Evolutionary conservation across 208 protist genomes (phyloP).

Genomic region (Trypanosoma caninum): DNA sequence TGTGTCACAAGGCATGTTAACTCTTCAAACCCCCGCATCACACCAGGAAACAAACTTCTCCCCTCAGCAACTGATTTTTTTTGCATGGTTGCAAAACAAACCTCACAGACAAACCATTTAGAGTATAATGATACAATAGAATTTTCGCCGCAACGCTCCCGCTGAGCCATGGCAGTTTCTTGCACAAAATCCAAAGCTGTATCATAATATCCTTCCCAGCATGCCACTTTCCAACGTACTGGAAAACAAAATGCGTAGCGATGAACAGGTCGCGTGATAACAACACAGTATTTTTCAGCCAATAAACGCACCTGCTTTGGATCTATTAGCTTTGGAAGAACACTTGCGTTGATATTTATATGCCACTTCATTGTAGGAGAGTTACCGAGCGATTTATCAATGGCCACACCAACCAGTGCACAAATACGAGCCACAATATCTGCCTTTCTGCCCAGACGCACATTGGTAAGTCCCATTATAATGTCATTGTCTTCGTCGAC

Average conservation of each 20-base stretch:
- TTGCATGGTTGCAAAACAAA: conserved; percentile 48
- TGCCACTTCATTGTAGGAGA: conserved; percentile 24
- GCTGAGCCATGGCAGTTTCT: conserved; percentile 36
- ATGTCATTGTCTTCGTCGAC: conserved; percentile 61
- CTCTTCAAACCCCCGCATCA: conserved; percentile 45
- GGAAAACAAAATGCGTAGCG: conserved; percentile 75
- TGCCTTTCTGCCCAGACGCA: conserved; percentile 35
- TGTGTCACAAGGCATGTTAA: conserved; percentile 58
- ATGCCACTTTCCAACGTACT: conserved; percentile 58
- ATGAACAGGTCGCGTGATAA: conserved; percentile 47
- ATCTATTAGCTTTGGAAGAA: conserved; percentile 30
- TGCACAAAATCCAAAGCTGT: conserved; percentile 45
- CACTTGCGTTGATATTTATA: conserved; percentile 23
- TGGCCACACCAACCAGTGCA: conserved; percentile 25
- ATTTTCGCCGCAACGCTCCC: conserved; percentile 16
- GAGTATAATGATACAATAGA: conserved; percentile 38
- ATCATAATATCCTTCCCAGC: conserved; percentile 54
- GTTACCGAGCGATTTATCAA: conserved; percentile 12
- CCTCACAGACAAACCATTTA: conserved; percentile 42
- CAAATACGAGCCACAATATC: conserved; percentile 45
- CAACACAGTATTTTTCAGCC: conserved; percentile 36
- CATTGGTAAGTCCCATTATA: conserved; percentile 34
- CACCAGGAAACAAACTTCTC: conserved; percentile 33
- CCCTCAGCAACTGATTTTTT: conserved; percentile 37
- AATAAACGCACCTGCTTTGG: conserved; percentile 60